phyloP scores from a whole-genome alignment of 177 flowering plant genomes.

The Vitis hybrid region DNA sequence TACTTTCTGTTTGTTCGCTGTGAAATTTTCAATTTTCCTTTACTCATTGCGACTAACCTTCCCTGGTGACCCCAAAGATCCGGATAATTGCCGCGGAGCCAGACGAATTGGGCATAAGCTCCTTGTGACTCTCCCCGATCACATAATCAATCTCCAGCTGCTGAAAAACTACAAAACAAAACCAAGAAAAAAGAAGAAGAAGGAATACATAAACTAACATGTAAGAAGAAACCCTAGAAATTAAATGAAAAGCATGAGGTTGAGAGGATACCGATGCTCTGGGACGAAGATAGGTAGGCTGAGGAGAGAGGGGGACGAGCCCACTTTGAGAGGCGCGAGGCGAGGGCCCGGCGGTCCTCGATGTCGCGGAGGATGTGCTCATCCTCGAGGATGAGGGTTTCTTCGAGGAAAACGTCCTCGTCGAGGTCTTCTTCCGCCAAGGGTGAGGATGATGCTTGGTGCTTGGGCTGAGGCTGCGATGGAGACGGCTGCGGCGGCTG shows the following conservation, averaged over 20 bases:
- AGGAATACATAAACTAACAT: neutral
- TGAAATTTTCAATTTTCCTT: too few relatives aligned
- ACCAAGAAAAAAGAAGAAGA: neutral
- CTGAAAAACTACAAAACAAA: constrained; percentile 64
- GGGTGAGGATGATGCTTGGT: constrained; percentile 15
- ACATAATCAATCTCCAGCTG: constrained; percentile 96
- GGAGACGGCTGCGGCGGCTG: constrained; percentile 24
- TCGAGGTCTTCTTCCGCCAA: constrained; percentile 64
- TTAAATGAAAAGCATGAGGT: neutral
- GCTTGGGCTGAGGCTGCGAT: constrained; percentile 22
- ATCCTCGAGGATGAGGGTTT: constrained; percentile 62
- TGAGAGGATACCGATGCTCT: constrained; percentile 45
- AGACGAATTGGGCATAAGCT: constrained; percentile 56
- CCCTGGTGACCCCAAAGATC: constrained; percentile 89
- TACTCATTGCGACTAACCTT: constrained; percentile 46
- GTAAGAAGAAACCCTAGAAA: constrained; percentile 3
- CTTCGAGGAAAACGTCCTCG: constrained; percentile 87
- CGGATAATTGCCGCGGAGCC: constrained; percentile 86
- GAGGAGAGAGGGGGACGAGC: constrained; percentile 67
- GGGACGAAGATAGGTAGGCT: constrained; percentile 43
- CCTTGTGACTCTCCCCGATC: constrained; percentile 71
- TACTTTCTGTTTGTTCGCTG: too few relatives aligned
- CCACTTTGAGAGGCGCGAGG: constrained; percentile 70
- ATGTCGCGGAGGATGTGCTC: constrained; percentile 64
- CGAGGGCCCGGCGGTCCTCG: constrained; percentile 51